A percentile compares a stretch with the other conserved stretches of the same genome.
Evolutionary conservation across 345 rosid species (phyloP).

Genomic region (Limnanthes douglasii): DNA sequence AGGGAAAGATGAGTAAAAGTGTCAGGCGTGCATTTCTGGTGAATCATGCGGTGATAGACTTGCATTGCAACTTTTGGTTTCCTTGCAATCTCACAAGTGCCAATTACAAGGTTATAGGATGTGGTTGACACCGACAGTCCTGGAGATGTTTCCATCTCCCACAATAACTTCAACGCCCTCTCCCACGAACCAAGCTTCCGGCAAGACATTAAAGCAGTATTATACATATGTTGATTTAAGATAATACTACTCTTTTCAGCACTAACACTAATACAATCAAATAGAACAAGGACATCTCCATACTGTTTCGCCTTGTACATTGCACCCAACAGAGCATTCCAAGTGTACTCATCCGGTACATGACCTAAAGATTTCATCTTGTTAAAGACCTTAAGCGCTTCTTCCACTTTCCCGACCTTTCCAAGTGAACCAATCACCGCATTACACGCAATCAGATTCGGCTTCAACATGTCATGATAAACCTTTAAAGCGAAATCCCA

Average conservation of each 20-base stretch:
- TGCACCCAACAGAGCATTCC: constrained; percentile 58
- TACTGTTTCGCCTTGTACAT: constrained; percentile 41
- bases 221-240: constrained; percentile 32
- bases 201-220: constrained; percentile 56
- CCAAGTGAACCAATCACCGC: constrained; percentile 55
- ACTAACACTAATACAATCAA: constrained; percentile 48
- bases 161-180: constrained; percentile 55
- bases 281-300: constrained; percentile 44
- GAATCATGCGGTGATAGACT: constrained; percentile 61
- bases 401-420: constrained; percentile 40
- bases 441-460: constrained; percentile 56
- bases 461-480: constrained; percentile 40
- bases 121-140: constrained; percentile 30
- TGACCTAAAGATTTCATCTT: constrained; percentile 35
- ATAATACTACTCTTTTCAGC: constrained; percentile 20
- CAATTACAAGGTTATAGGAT: constrained; percentile 52
- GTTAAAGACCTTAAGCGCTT: constrained; percentile 42
- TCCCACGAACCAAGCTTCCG: constrained; percentile 69
- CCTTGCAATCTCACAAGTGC: constrained; percentile 58
- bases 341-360: constrained; percentile 53
- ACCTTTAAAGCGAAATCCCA: constrained; percentile 41
- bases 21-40: constrained; percentile 32
- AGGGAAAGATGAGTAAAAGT: constrained; percentile 56
- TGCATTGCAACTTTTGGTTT: constrained; percentile 52
- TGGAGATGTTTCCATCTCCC: constrained; percentile 61